Percentiles rank a stretch among this genome's conserved stretches.
These are phyloP conservation scores for Magnaporthiopsis rhizophila DNA, from an alignment of 2,329 filamentous ascomycete genomes.

Conservation along the genomic window DNA sequence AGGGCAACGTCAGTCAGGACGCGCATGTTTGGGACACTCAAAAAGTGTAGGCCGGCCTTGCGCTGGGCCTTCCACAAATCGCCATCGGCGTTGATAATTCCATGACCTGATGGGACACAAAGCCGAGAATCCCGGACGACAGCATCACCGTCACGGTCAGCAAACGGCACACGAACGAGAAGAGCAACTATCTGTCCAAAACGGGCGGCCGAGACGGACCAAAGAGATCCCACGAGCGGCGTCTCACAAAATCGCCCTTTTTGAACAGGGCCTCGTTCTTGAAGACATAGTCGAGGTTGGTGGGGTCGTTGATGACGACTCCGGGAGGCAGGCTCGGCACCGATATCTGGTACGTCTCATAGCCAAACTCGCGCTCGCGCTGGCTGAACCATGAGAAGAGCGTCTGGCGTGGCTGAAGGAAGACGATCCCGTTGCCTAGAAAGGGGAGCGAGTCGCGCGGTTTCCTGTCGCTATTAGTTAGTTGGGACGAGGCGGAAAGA, in stretches of 20 bases:
- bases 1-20: slow-evolving; percentile 49
- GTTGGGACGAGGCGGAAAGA: not conserved
- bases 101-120: slow-evolving; percentile 33
- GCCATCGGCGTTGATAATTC: slow-evolving; percentile 60
- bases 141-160: not conserved
- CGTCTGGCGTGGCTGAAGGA: slow-evolving; percentile 50
- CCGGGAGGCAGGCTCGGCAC: slow-evolving; percentile 56
- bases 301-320: slow-evolving; percentile 54
- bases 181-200: not conserved
- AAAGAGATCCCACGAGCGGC: slow-evolving; percentile 54
- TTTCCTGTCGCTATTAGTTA: slow-evolving; percentile 16
- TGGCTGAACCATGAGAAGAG: slow-evolving; percentile 56
- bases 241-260: slow-evolving; percentile 55
- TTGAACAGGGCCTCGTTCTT: slow-evolving; percentile 52
- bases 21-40: slow-evolving; percentile 49
- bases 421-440: slow-evolving; percentile 53
- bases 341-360: slow-evolving; percentile 53
- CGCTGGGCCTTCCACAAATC: slow-evolving; percentile 55
- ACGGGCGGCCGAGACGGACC: slow-evolving; percentile 24
- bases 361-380: slow-evolving; percentile 47
- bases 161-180: not conserved
- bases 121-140: no score
- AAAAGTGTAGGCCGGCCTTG: slow-evolving; percentile 52
- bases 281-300: slow-evolving; percentile 54
- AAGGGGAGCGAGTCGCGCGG: slow-evolving; percentile 45